Conservation (phyloP, 2,329 filamentous ascomycete species). For the Rhexocercosporidium sp. region DNA sequence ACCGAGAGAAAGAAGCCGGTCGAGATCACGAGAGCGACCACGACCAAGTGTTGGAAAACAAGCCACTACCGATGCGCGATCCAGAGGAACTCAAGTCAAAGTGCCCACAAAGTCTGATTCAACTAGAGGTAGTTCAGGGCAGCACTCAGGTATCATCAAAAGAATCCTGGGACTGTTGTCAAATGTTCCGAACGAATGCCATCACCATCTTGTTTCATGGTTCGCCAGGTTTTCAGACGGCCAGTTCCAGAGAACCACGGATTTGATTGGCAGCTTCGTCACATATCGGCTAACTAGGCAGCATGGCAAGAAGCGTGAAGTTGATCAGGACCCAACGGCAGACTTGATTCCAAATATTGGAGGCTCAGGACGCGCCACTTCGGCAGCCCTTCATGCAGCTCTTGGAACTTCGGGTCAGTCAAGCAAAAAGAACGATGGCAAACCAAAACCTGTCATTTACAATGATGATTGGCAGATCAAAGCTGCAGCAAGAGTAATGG, state of each 20-base stretch:
- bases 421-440: conserved; percentile 60
- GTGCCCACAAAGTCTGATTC: conserved; percentile 21
- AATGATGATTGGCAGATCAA: conserved; percentile 89
- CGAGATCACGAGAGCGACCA: conserved; percentile 37
- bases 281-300: conserved; percentile 79
- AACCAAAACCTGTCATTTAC: conserved; percentile 65
- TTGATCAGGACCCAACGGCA: conserved; percentile 63
- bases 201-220: conserved; percentile 79
- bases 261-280: conserved; percentile 78
- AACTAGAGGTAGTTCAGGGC: conserved; percentile 51
- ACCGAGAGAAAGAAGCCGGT: conserved; percentile 20
- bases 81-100: not conserved
- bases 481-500: conserved; percentile 79
- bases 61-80: not conserved
- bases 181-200: conserved; percentile 75
- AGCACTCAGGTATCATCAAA: conserved; percentile 85
- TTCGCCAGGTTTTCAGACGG: conserved; percentile 71
- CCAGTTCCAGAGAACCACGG: conserved; percentile 75
- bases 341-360: conserved; percentile 77
- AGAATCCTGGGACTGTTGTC: conserved; percentile 80
- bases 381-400: conserved; percentile 77
- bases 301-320: conserved; percentile 67
- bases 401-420: conserved; percentile 59
- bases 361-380: conserved; percentile 62
- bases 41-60: conserved; percentile 7